A percentile compares a stretch with the other conserved stretches of the same genome.
Evolutionary conservation across 768 basidiomycete genomes (phyloP).

Genomic region (Tylopilus intermedius): DNA sequence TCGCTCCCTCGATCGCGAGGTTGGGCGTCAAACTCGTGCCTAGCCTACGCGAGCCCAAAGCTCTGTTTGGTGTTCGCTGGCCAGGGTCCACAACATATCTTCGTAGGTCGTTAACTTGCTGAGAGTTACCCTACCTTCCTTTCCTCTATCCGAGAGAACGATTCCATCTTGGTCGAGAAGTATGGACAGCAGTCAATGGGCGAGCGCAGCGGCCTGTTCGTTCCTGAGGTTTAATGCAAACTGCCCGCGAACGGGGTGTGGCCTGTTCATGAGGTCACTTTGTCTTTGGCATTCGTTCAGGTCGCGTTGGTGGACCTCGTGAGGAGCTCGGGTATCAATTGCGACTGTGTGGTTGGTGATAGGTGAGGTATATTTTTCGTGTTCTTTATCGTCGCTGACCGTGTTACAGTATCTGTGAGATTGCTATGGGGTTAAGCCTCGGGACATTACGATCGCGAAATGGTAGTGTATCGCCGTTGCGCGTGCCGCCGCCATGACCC

Average conservation of each 20-base stretch:
- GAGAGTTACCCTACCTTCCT: constrained; percentile 31
- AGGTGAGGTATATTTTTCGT: not conserved
- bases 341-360: too few relatives aligned
- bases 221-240: constrained; percentile 22
- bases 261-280: constrained; percentile 32
- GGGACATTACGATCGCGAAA: constrained; percentile 33
- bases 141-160: constrained; percentile 26
- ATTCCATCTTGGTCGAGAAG: constrained; percentile 28
- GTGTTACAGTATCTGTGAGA: constrained; percentile 28
- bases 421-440: constrained; percentile 36
- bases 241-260: constrained; percentile 25
- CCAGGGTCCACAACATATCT: constrained; percentile 33
- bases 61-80: constrained; percentile 34
- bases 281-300: constrained; percentile 32
- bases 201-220: constrained; percentile 31
- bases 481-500: constrained; percentile 34
- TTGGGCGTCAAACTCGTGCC: too few relatives aligned
- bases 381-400: constrained; percentile 6
- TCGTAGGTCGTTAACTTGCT: constrained; percentile 35
- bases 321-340: constrained; percentile 2
- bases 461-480: constrained; percentile 33
- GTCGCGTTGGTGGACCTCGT: constrained; percentile 33
- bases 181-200: constrained; percentile 30
- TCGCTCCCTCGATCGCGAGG: too few relatives aligned
- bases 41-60: constrained; percentile 20